These are phyloP conservation scores for Microcera coccophila DNA, from an alignment of 2,329 filamentous ascomycete genomes.

Conservation along the genomic window DNA sequence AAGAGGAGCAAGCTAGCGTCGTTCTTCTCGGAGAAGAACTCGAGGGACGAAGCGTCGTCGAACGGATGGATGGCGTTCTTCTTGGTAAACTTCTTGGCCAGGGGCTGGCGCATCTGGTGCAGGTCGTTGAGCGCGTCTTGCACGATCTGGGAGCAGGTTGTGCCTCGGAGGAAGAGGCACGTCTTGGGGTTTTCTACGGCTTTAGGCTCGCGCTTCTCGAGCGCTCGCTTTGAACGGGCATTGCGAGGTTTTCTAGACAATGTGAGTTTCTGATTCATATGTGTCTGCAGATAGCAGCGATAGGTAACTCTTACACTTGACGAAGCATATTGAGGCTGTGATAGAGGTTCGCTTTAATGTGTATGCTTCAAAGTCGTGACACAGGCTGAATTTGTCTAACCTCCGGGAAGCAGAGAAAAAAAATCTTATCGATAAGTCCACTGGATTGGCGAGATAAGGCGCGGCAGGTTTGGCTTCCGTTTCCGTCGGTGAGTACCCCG, in stretches of 20 bases:
- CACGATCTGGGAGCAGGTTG: constrained; percentile 75
- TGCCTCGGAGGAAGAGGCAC: constrained; percentile 84
- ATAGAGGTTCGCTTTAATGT: constrained; percentile 9
- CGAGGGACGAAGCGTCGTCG: constrained; percentile 79
- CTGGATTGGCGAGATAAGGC: constrained; percentile 9
- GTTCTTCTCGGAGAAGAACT: constrained; percentile 97
- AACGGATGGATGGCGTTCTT: constrained; percentile 96
- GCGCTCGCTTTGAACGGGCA: constrained; percentile 88
- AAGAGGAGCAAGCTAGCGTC: constrained; percentile 84
- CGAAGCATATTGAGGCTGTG: constrained; percentile 41
- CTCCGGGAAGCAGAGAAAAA: constrained; percentile 24
- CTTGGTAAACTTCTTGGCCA: constrained; percentile 89
- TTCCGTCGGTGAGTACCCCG: constrained; percentile 19
- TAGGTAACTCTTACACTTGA: constrained; percentile 40
- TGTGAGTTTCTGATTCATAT: not conserved
- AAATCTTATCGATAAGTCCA: constrained; percentile 35
- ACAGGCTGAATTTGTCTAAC: not conserved
- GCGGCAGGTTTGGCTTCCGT: not conserved
- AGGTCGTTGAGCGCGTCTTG: constrained; percentile 84
- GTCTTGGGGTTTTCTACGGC: constrained; percentile 84
- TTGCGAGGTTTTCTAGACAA: constrained; percentile 54
- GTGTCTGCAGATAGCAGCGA: not conserved
- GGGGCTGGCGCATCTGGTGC: constrained; percentile 75
- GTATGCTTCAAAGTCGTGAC: not conserved
- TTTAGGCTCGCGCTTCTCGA: constrained; percentile 91